These are phyloP conservation scores for Populus davidiana DNA, from an alignment of 345 rosid genomes.

Conservation along the genomic window DNA sequence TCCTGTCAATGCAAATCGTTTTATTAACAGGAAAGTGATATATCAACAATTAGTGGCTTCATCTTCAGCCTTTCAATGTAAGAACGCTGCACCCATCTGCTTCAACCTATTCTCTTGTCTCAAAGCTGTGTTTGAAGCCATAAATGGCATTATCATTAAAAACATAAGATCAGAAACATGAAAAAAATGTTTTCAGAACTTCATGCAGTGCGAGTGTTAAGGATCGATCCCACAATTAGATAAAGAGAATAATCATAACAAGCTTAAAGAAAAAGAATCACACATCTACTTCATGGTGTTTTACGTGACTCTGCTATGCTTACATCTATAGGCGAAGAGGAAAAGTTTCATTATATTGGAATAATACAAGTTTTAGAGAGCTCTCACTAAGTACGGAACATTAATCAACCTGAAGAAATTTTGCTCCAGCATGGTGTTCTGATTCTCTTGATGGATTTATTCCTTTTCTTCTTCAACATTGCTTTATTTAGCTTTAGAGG, in stretches of 20 bases:
- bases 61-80: conserved; percentile 53
- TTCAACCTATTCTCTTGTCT: conserved; percentile 79
- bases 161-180: not conserved
- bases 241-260: too few relatives aligned
- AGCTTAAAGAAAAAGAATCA: too few relatives aligned
- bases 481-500: conserved; percentile 45
- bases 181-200: too few relatives aligned
- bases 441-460: conserved; percentile 45
- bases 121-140: conserved; percentile 69
- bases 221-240: too few relatives aligned
- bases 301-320: too few relatives aligned
- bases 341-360: too few relatives aligned
- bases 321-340: not conserved
- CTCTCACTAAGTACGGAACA: too few relatives aligned
- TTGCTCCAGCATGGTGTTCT: conserved; percentile 62
- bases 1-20: too few relatives aligned
- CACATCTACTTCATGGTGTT: too few relatives aligned
- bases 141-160: not conserved
- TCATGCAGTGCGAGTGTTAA: too few relatives aligned
- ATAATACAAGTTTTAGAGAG: too few relatives aligned
- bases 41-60: conserved; percentile 8
- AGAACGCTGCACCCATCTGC: conserved; percentile 80
- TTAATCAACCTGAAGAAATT: conserved; percentile 60
- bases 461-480: conserved; percentile 57
- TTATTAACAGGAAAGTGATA: too few relatives aligned